Evolutionary conservation across 2,329 filamentous ascomycete genomes (phyloP).

Genomic region (Microsporum canis): DNA sequence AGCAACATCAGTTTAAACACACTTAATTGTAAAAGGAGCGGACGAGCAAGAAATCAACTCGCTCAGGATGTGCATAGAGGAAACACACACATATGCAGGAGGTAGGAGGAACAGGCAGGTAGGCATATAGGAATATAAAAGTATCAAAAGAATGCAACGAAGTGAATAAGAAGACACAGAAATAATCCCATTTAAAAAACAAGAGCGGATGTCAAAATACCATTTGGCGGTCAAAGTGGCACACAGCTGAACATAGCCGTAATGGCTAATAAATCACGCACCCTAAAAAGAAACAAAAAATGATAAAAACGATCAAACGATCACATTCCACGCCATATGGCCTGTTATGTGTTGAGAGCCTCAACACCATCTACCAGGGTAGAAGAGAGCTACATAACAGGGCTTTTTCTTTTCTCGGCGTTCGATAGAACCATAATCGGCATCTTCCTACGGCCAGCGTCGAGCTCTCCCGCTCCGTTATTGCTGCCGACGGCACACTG

Average conservation of each 20-base stretch:
- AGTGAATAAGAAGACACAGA: background rate
- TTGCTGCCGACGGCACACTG: conserved; percentile 40
- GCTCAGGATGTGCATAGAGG: background rate
- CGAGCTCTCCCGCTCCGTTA: conserved; percentile 40
- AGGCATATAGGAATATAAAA: background rate
- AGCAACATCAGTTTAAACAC: conserved; percentile 22
- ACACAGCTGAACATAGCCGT: background rate
- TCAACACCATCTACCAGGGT: background rate
- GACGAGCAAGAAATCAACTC: conserved; percentile 2
- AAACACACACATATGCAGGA: background rate
- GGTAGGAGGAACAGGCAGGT: background rate
- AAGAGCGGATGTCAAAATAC: background rate
- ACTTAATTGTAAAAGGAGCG: conserved; percentile 45
- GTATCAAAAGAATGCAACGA: background rate
- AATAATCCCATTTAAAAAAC: background rate
- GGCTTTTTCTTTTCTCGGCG: conserved; percentile 79
- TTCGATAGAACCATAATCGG: conserved; percentile 79
- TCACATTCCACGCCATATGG: background rate
- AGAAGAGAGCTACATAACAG: conserved; percentile 16
- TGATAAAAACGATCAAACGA: conserved; percentile 3
- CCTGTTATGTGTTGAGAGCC: background rate
- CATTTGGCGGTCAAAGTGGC: background rate
- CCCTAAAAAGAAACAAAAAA: background rate
- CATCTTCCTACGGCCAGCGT: conserved; percentile 53
- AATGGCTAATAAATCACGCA: background rate